phyloP scores from a whole-genome alignment of 2,329 filamentous ascomycete genomes.

The Tetracladium maxilliforme region DNA sequence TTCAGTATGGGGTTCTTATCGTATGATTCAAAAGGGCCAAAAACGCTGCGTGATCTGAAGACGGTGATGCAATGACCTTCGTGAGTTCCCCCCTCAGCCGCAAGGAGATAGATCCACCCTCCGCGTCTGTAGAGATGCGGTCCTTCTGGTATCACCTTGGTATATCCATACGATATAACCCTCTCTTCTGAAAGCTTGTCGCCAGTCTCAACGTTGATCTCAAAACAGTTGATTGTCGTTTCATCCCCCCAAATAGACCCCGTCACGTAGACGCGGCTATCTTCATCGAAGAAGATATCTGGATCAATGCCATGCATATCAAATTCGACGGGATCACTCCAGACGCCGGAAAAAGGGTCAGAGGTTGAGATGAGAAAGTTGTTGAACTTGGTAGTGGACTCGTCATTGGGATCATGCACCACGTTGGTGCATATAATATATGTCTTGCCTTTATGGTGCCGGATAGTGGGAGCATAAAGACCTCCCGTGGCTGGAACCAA shows the following conservation, averaged over 20 bases:
- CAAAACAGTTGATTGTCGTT: conserved; percentile 9
- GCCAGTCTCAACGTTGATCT: conserved; percentile 8
- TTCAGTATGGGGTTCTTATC: conserved; percentile 29
- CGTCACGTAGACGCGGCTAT: conserved; percentile 18
- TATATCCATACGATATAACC: conserved; percentile 16
- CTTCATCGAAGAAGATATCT: conserved; percentile 29
- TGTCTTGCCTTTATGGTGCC: conserved; percentile 13
- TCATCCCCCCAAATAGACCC: conserved; percentile 5
- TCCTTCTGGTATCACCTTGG: conserved; percentile 15
- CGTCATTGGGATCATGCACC: conserved; percentile 1
- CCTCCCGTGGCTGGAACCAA: conserved; percentile 12
- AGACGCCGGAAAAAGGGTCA: conserved; percentile 11
- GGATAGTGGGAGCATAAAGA: conserved; percentile 19
- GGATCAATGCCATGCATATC: conserved; percentile 27
- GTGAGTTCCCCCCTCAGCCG: conserved; percentile 31
- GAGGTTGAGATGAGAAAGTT: conserved; percentile 13
- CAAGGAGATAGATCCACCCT: conserved; percentile 31
- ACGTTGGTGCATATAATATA: conserved; percentile 16
- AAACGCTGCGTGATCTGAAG: conserved; percentile 21
- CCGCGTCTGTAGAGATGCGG: conserved; percentile 30
- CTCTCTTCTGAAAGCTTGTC: conserved; percentile 7
- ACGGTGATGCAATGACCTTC: conserved; percentile 25
- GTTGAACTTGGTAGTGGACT: conserved; percentile 9
- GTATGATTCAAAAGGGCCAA: conserved; percentile 26
- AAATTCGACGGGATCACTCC: conserved; percentile 19